Evolutionary conservation across 176 grass and related monocot genomes (phyloP).

Genomic region (Aegilops bicornis): DNA sequence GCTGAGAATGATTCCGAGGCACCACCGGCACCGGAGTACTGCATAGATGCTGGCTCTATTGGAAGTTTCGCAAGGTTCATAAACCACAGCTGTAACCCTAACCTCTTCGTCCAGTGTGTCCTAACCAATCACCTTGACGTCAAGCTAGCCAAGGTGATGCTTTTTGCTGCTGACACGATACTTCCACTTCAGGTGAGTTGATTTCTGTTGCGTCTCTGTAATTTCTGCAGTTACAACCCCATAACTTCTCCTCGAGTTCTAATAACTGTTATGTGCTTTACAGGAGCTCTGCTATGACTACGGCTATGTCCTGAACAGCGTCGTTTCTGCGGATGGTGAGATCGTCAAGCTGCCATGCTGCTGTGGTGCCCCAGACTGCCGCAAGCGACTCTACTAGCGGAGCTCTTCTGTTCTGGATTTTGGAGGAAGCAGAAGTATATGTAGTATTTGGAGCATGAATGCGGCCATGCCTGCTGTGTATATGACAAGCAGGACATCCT

Average conservation of each 20-base stretch:
- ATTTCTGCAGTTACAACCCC: not conserved
- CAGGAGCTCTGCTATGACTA: conserved; percentile 79
- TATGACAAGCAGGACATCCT: conserved; percentile 16
- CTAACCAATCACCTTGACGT: conserved; percentile 79
- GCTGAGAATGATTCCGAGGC: conserved; percentile 56
- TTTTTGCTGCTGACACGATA: conserved; percentile 93
- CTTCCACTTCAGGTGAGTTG: conserved; percentile 76
- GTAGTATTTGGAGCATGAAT: conserved; percentile 11
- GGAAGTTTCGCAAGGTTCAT: conserved; percentile 90
- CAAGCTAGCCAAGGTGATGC: conserved; percentile 75
- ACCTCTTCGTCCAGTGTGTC: conserved; percentile 86
- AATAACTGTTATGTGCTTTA: conserved; percentile 20
- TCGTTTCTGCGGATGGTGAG: conserved; percentile 57
- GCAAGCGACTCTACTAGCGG: conserved; percentile 59
- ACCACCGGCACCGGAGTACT: conserved; percentile 63
- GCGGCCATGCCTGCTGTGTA: conserved; percentile 2
- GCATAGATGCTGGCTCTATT: conserved; percentile 67
- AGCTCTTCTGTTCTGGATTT: not conserved
- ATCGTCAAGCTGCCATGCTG: conserved; percentile 49
- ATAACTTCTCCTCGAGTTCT: not conserved
- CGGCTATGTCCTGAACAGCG: conserved; percentile 69
- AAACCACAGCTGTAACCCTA: conserved; percentile 91
- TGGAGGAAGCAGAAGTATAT: not conserved
- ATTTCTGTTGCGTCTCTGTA: not conserved
- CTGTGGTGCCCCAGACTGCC: conserved; percentile 65